These are phyloP conservation scores for Penicillium sp. DNA, from an alignment of 2,329 filamentous ascomycete species.

Conservation along the genomic window DNA sequence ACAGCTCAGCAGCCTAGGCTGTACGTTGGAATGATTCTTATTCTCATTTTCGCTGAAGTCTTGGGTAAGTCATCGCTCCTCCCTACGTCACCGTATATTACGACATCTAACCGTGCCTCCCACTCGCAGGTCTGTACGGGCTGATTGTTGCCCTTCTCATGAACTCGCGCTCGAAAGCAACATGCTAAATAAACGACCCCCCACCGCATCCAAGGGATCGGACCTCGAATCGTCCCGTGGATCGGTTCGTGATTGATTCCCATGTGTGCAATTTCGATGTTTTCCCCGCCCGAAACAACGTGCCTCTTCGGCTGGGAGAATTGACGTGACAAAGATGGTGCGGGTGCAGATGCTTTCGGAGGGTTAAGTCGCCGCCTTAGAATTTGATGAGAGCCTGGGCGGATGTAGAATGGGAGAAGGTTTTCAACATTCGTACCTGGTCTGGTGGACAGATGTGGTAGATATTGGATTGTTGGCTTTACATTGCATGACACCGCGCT, in stretches of 20 bases:
- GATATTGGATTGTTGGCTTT: constrained; percentile 26
- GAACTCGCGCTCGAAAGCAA: constrained; percentile 84
- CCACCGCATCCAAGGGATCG: constrained; percentile 11
- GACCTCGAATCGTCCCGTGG: constrained; percentile 13
- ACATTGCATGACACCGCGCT: constrained; percentile 28
- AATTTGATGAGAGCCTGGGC: constrained; percentile 18
- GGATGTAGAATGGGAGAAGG: constrained; percentile 21
- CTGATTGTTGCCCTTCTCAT: constrained; percentile 98
- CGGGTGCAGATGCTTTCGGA: constrained; percentile 18
- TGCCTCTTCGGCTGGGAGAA: constrained; percentile 2
- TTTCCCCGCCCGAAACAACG: constrained; percentile 6
- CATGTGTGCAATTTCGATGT: constrained; percentile 7
- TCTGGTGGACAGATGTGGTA: constrained; percentile 23
- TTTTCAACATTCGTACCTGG: constrained; percentile 10
- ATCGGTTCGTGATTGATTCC: constrained; percentile 7
- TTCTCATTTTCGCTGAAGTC: constrained; percentile 99
- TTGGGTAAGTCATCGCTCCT: constrained; percentile 62
- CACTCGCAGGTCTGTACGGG: constrained; percentile 80
- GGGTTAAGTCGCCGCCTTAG: constrained; percentile 19
- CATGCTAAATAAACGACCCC: constrained; percentile 50
- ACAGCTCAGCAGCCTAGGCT: constrained; percentile 56
- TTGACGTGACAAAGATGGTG: constrained; percentile 12
- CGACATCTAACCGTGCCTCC: constrained; percentile 20
- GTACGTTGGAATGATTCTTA: constrained; percentile 97
- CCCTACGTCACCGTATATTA: constrained; percentile 16